Evolutionary conservation across 1,139 yeast species (phyloP).

Genomic region (Geotrichum cucujoidarum): DNA sequence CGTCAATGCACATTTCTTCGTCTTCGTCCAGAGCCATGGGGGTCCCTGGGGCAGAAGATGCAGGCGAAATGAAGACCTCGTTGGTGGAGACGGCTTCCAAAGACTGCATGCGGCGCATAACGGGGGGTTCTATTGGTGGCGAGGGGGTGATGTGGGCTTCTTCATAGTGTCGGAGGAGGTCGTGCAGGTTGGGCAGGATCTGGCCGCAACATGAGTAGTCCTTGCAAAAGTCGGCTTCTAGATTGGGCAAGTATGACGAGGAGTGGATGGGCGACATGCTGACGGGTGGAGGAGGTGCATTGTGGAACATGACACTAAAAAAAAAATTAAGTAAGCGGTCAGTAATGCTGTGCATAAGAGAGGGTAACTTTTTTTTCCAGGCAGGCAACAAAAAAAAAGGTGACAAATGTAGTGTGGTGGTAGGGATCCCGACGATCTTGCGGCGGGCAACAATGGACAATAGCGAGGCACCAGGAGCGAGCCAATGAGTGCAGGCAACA

Average conservation of each 20-base stretch:
- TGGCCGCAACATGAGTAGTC: constrained; percentile 97
- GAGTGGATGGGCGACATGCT: constrained; percentile 51
- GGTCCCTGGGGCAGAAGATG: constrained; percentile 29
- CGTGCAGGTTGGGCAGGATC: constrained; percentile 86
- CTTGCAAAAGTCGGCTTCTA: constrained; percentile 93
- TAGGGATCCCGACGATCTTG: no score
- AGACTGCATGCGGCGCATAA: constrained; percentile 38
- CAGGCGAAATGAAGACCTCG: constrained; percentile 65
- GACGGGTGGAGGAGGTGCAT: constrained; percentile 29
- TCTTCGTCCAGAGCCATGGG: constrained; percentile 32
- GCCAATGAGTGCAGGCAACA: no score
- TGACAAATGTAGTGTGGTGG: neutral
- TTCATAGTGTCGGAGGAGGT: constrained; percentile 87
- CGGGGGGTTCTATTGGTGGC: constrained; percentile 49
- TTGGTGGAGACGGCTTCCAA: constrained; percentile 77
- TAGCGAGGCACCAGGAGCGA: neutral
- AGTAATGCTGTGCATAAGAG: neutral
- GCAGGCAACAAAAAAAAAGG: constrained; percentile 1
- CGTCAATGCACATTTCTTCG: constrained; percentile 42
- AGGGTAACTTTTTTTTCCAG: constrained; percentile 1
- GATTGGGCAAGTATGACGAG: constrained; percentile 77
- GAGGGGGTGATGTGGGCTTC: constrained; percentile 84
- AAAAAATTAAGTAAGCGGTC: constrained; percentile 10
- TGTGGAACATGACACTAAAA: constrained; percentile 33
- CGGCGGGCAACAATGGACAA: no score